Evolutionary conservation across 805 yeast species (phyloP), one percentile per base, ranked within the genome.

Genomic region (Schwanniomyces yamadae): DNA sequence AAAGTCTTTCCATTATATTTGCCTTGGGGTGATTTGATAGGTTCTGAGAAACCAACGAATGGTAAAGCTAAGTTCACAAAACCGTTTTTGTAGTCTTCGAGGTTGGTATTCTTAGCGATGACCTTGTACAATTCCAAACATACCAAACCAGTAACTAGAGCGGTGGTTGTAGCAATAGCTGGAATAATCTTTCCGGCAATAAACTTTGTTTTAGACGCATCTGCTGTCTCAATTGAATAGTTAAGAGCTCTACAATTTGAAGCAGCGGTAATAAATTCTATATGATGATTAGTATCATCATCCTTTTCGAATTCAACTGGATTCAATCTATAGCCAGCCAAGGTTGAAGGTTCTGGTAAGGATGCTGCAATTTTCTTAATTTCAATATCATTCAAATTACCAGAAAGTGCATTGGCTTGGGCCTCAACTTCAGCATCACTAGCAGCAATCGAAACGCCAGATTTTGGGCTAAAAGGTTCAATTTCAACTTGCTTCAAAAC

Each of bases 91-190:
- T 81, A 90, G 46, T 82, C 80, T 58, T 90, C 97, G 48, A 91
- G 75, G 48, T 82, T 80, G 24, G 71, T 75, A 54, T 82, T 79
- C 11, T 76, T 75, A 53, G 83, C 95, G 29, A 80, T 86, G 45
- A 93, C 91, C 69, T 93, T 93, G 71, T 86, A 85, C 39, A 91
- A 71, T 65, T 93, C 99, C 48, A 93, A 68, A 53, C 95, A 86
- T 16, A 89, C 95, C 53, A 93, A 72, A 31, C 99, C 99, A 5
- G 99, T 87, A 15, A 93, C 99, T 49, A 90, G 69, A 7, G 97
- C 95, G n/a, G 99, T 93, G 1, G 99, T 93, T 2, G 99, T 93
- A 23, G 99, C 99, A 69, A 93, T 93, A 14, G 99, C 99, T 11
- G 99, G 99, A 48, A 93, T 93, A 48, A 93, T 93, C 64, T 95